Percentiles rank a stretch among this genome's conserved stretches.
These are phyloP conservation scores for Chenopodium album DNA, from an alignment of 148 eudicot species.

Conservation along the genomic window DNA sequence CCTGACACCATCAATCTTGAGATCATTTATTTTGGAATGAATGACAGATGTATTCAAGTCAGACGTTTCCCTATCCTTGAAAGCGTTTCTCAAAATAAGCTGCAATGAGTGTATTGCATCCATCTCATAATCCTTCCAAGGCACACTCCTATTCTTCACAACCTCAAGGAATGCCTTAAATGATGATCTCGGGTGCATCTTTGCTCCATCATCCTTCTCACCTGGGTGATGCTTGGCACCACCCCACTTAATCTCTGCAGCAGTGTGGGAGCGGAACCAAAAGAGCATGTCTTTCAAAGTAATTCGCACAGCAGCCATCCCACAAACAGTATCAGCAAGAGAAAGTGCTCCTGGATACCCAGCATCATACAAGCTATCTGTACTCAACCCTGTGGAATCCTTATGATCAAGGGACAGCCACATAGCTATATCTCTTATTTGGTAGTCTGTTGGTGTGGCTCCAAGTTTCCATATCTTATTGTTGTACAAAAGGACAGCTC, in stretches of 20 bases:
- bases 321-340: constrained; percentile 78
- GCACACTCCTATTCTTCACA: constrained; percentile 74
- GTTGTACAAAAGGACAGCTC: constrained; percentile 78
- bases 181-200: constrained; percentile 92
- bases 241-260: constrained; percentile 84
- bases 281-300: constrained; percentile 71
- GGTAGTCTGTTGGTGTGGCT: constrained; percentile 60
- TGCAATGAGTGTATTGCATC: constrained; percentile 95
- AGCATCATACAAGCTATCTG: constrained; percentile 89
- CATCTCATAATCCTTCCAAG: constrained; percentile 97
- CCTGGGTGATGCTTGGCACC: constrained; percentile 82
- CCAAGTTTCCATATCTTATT: constrained; percentile 59
- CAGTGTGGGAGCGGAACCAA: constrained; percentile 94
- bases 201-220: constrained; percentile 70
- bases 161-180: constrained; percentile 93
- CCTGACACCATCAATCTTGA: constrained; percentile 61
- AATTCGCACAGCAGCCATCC: constrained; percentile 80
- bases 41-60: constrained; percentile 44
- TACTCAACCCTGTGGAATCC: constrained; percentile 91
- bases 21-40: constrained; percentile 59
- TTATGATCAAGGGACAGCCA: constrained; percentile 77
- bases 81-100: constrained; percentile 80
- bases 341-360: constrained; percentile 79
- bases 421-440: constrained; percentile 57
- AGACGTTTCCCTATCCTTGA: constrained; percentile 47